Conservation (phyloP, 495 filamentous ascomycete genomes). For the Penicillium cinerascens region DNA sequence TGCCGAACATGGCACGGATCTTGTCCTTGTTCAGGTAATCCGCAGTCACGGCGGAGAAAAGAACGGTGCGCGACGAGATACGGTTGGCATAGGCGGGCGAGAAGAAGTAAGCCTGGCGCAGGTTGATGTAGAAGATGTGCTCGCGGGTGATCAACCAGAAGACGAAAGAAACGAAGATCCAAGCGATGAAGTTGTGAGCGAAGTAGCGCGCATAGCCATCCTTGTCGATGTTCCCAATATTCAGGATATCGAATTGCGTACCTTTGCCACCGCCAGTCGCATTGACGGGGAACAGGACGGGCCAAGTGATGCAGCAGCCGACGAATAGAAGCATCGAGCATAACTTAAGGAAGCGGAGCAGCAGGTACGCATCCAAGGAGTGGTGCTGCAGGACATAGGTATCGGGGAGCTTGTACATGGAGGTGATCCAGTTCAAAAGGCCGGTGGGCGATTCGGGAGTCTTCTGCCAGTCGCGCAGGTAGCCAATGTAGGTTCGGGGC, state of each 20-base stretch:
- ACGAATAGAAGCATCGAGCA: constrained; percentile 69
- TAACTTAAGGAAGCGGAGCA: constrained; percentile 80
- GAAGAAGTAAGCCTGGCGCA: constrained; percentile 90
- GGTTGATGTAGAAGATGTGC: constrained; percentile 89
- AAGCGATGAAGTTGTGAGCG: constrained; percentile 69
- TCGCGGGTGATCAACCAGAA: constrained; percentile 89
- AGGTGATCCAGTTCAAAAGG: constrained; percentile 67
- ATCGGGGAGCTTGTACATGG: constrained; percentile 78
- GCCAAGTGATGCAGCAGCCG: constrained; percentile 78
- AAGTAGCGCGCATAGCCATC: constrained; percentile 60
- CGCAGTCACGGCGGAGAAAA: constrained; percentile 82
- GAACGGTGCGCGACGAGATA: constrained; percentile 89
- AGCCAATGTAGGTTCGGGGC: constrained; percentile 82
- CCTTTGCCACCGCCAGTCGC: constrained; percentile 61
- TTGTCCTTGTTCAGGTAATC: constrained; percentile 69
- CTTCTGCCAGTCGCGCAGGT: constrained; percentile 62
- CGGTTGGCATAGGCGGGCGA: constrained; percentile 84
- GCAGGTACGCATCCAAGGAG: constrained; percentile 84
- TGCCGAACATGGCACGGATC: constrained; percentile 74
- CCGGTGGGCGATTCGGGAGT: constrained; percentile 66
- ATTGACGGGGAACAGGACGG: constrained; percentile 83
- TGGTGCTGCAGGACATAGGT: constrained; percentile 83
- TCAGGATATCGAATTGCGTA: constrained; percentile 73
- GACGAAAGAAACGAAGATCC: constrained; percentile 80
- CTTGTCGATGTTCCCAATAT: constrained; percentile 65